Conservation (phyloP, 148 eudicot species). For the Vaccinium darrowii region DNA sequence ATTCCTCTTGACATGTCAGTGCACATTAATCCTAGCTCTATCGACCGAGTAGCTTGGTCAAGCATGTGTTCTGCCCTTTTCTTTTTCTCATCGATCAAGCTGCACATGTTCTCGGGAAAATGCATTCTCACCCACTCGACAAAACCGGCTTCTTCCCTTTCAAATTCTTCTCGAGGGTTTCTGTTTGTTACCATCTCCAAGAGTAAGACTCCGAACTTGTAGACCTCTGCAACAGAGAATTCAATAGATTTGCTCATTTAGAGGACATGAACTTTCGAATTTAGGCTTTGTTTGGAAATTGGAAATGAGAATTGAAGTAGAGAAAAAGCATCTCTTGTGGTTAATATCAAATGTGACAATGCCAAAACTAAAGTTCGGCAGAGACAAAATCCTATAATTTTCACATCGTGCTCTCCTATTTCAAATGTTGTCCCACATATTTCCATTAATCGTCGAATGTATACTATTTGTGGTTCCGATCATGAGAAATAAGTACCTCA, state of each 20-base stretch:
- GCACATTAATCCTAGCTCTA: conserved; percentile 28
- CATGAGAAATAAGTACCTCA: background rate
- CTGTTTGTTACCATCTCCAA: conserved; percentile 36
- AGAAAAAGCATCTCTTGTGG: background rate
- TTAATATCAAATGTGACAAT: background rate
- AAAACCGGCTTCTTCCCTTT: conserved; percentile 18
- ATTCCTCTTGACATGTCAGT: conserved; percentile 14
- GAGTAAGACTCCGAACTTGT: conserved; percentile 30
- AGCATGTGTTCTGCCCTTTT: background rate
- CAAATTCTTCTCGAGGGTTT: conserved; percentile 28
- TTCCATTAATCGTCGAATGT: background rate
- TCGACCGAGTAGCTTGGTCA: conserved; percentile 15
- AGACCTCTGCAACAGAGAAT: conserved; percentile 19
- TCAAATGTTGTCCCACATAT: background rate
- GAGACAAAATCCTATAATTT: background rate
- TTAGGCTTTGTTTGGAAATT: background rate
- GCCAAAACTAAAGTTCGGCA: background rate
- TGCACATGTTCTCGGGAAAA: background rate
- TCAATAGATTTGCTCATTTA: background rate
- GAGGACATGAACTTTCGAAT: background rate
- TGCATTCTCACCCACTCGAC: conserved; percentile 20
- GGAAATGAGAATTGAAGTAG: background rate
- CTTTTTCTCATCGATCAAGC: conserved; percentile 28
- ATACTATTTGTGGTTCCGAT: background rate
- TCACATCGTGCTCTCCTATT: background rate